Percentiles rank a stretch among this genome's conserved stretches.
Conservation (phyloP, 2,329 filamentous ascomycete species). For the Polytolypa hystricis region DNA sequence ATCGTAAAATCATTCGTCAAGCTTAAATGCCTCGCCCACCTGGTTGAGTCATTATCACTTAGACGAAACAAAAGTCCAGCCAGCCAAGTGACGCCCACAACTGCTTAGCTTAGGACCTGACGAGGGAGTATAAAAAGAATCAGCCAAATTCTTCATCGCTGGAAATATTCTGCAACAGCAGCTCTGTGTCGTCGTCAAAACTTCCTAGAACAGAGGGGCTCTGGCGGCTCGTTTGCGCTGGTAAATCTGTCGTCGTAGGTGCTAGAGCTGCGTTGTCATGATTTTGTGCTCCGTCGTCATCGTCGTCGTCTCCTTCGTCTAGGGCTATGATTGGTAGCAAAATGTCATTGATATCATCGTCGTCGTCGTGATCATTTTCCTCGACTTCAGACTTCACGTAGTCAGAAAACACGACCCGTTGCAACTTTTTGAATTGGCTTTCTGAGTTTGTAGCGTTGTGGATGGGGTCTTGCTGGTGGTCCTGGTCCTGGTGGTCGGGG, state of each 20-base stretch:
- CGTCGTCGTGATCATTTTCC: background rate
- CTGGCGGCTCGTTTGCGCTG: too few relatives aligned
- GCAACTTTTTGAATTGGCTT: background rate
- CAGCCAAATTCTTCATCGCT: slow-evolving; percentile 4
- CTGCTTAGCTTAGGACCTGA: too few relatives aligned
- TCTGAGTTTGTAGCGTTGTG: background rate
- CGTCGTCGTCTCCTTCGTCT: slow-evolving; percentile 22
- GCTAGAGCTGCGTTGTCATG: background rate
- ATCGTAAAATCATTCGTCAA: too few relatives aligned
- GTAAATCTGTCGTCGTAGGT: too few relatives aligned
- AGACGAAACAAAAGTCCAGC: too few relatives aligned
- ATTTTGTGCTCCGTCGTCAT: slow-evolving; percentile 17
- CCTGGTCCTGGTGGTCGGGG: slow-evolving; percentile 35
- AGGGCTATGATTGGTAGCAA: background rate
- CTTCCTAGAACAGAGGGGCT: background rate
- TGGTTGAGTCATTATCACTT: too few relatives aligned
- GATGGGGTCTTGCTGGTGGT: background rate
- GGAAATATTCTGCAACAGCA: slow-evolving; percentile 4
- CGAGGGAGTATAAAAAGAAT: too few relatives aligned
- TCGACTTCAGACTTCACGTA: background rate
- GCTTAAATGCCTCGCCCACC: too few relatives aligned
- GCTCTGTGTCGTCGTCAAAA: slow-evolving; percentile 3
- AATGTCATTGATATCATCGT: background rate
- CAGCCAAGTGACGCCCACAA: too few relatives aligned
- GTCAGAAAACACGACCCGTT: background rate